Evolutionary conservation across 2,329 filamentous ascomycete species (phyloP), one percentile per base, ranked within the genome.

Genomic region (Clarireedia sp.): DNA sequence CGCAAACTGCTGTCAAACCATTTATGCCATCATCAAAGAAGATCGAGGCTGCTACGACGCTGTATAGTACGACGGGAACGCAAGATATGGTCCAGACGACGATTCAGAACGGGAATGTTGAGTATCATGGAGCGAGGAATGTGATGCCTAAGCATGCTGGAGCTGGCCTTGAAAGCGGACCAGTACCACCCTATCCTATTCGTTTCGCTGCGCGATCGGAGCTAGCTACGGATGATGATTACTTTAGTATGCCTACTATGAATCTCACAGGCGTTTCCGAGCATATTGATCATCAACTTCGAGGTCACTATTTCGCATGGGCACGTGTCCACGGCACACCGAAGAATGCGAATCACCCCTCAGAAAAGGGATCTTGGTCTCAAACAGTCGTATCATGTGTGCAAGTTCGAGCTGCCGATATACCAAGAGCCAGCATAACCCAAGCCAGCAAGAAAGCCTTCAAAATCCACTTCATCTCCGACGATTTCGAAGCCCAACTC

Each of bases 271-370:
- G 73, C 9, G 71, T 85, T 0, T 72, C 79, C 0, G 76, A 78
- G 24, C 73, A 79, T 36, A 66, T 85, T 41, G 71, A 74, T 21
- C 69, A 78, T 59, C 75, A 78, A 3, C 72, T 87, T 49, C 70
- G 73, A 12, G 85, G 85, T 0, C 75, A 84, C 6, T 88, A 84
- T 63, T 81, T 85, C 40, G 83, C 81, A 3, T 88, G 85, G 84
- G 62, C 81, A 2, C 59, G 70, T 72, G 3, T 66, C 66, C 3
- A 50, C 72, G 2, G 67, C 14, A 14, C 2, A 6, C 29, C 33
- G 5, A 17, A 21, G 5, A 17, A 21, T 3, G 5, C 36, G 16
- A 56, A 72, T 0, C n/a, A 6, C 10, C 8, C 29, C 4, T 10
- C 12, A 9, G n/a, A 55, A 14, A 7, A 9, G 0, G 26, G 36